phyloP scores from a whole-genome alignment of 129 eudicot genomes.

The Dittrichia graveolens region DNA sequence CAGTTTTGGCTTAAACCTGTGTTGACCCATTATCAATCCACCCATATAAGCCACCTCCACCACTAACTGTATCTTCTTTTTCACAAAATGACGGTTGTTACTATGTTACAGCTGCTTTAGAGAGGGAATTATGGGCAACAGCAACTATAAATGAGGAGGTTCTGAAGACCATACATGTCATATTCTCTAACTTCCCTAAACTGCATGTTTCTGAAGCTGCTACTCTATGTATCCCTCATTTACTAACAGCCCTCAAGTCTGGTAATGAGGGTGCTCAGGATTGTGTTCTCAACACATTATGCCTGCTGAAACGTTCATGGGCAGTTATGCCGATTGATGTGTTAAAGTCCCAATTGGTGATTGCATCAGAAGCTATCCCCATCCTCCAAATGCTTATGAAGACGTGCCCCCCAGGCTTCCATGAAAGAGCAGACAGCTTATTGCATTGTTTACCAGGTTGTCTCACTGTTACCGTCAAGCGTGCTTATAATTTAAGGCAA shows the following conservation, averaged over 20 bases:
- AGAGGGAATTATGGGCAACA: conserved; percentile 68
- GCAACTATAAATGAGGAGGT: conserved; percentile 68
- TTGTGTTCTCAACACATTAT: conserved; percentile 55
- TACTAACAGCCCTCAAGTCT: conserved; percentile 68
- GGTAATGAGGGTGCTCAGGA: conserved; percentile 81
- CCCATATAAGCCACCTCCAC: background rate
- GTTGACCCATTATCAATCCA: background rate
- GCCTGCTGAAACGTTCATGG: conserved; percentile 78
- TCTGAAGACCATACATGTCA: conserved; percentile 60
- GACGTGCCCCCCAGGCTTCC: conserved; percentile 74
- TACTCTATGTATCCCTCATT: conserved; percentile 70
- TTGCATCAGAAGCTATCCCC: conserved; percentile 81
- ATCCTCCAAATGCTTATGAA: conserved; percentile 72
- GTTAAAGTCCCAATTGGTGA: conserved; percentile 62
- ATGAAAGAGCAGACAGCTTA: conserved; percentile 71
- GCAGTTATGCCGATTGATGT: conserved; percentile 63
- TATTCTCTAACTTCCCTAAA: conserved; percentile 72
- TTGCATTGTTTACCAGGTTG: conserved; percentile 82
- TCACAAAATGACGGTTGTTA: background rate
- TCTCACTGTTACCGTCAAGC: conserved; percentile 65
- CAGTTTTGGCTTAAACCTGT: background rate
- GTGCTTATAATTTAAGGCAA: conserved; percentile 71
- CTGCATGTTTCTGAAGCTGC: conserved; percentile 78
- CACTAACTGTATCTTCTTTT: background rate
- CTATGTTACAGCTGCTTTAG: conserved; percentile 68